Percentiles rank a stretch among this genome's conserved stretches.
These are phyloP conservation scores for Silene conica DNA, from an alignment of 148 eudicot genomes.

Conservation along the genomic window DNA sequence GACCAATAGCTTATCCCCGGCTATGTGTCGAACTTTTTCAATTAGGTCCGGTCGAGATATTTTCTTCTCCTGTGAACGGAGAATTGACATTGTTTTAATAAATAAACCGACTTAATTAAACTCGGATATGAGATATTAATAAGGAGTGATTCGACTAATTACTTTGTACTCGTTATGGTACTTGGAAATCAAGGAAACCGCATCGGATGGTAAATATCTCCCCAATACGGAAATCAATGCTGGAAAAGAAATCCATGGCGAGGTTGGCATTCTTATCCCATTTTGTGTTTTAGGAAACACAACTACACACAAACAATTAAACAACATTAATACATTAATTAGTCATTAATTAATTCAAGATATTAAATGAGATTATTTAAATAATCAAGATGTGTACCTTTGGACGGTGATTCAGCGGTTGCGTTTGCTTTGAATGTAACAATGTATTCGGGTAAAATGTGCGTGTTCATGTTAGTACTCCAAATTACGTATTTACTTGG, in stretches of 20 bases:
- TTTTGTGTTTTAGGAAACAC: neutral
- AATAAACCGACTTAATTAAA: neutral
- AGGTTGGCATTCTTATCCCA: slow-evolving; percentile 28
- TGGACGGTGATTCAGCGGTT: neutral
- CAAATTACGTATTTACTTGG: slow-evolving; percentile 42
- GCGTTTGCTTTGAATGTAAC: slow-evolving; percentile 30
- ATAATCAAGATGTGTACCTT: slow-evolving; percentile 4
- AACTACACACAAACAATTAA: neutral
- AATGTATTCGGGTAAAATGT: slow-evolving; percentile 43
- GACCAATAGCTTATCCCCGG: slow-evolving; percentile 39
- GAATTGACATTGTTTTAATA: neutral
- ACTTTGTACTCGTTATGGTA: slow-evolving; percentile 41
- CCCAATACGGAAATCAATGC: slow-evolving; percentile 29
- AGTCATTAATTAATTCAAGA: neutral
- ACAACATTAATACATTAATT: neutral
- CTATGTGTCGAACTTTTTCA: slow-evolving; percentile 32
- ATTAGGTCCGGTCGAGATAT: slow-evolving; percentile 34
- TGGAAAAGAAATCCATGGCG: slow-evolving; percentile 44
- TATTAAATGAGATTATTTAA: neutral
- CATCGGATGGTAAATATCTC: slow-evolving; percentile 22
- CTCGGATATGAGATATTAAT: neutral
- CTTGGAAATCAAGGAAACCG: slow-evolving; percentile 33
- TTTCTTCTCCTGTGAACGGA: slow-evolving; percentile 28
- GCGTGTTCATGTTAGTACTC: slow-evolving; percentile 48
- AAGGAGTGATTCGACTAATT: neutral